Evolutionary conservation across 139 green algal species (phyloP).

Genomic region (Chlamydomonas asymmetrica): DNA sequence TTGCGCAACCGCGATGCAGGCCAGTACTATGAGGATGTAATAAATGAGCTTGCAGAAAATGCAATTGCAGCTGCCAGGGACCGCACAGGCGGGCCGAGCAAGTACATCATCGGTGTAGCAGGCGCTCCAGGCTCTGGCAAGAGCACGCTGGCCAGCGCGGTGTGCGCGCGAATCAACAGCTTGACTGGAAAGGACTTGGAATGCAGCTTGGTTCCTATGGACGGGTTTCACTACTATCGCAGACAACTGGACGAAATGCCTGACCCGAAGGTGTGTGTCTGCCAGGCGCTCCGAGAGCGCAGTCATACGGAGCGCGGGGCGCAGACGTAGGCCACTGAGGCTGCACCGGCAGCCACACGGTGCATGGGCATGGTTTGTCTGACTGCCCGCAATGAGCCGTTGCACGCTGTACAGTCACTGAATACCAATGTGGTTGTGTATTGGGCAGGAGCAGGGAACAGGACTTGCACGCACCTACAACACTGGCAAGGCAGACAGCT

Average conservation of each 20-base stretch:
- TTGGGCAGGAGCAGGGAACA: no score
- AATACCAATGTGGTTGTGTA: no score
- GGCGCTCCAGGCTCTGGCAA: constrained; percentile 80
- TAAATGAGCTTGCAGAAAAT: constrained; percentile 29
- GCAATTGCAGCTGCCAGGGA: not conserved
- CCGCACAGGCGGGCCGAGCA: not conserved
- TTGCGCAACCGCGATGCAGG: no score
- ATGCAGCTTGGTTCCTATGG: constrained; percentile 31
- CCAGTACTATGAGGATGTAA: constrained; percentile 40
- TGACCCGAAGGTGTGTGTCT: constrained; percentile 51
- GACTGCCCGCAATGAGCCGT: no score
- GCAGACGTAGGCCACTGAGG: no score
- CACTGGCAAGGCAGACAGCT: no score
- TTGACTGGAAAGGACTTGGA: not conserved
- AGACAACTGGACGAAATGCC: constrained; percentile 79
- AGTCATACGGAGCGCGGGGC: no score
- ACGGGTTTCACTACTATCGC: constrained; percentile 87
- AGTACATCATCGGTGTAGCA: constrained; percentile 76
- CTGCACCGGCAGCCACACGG: no score
- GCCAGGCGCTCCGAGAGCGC: no score
- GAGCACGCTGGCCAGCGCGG: constrained; percentile 61
- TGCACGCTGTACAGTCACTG: no score
- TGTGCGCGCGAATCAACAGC: constrained; percentile 57
- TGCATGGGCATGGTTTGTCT: no score
- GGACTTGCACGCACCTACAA: no score